phyloP scores from a whole-genome alignment of 2,329 filamentous ascomycete genomes.

The Claviceps sp. region DNA sequence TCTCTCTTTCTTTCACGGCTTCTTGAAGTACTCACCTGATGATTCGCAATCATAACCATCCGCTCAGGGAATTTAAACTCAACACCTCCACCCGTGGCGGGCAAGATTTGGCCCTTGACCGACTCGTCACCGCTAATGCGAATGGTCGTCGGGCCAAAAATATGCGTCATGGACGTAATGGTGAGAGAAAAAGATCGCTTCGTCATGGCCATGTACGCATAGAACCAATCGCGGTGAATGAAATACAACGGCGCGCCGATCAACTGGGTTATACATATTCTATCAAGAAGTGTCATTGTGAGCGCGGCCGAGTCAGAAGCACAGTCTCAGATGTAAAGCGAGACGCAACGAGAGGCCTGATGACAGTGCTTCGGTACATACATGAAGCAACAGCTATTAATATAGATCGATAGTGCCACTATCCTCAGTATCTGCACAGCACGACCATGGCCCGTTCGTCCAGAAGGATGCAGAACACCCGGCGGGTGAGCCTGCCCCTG shows the following conservation, averaged over 20 bases:
- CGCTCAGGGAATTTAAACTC: slow-evolving; percentile 71
- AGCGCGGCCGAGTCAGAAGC: background rate
- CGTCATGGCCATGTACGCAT: slow-evolving; percentile 76
- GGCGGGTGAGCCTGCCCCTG: slow-evolving; percentile 7
- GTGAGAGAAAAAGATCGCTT: slow-evolving; percentile 73
- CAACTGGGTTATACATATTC: slow-evolving; percentile 58
- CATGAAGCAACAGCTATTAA: slow-evolving; percentile 33
- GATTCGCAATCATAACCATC: slow-evolving; percentile 74
- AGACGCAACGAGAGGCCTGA: background rate
- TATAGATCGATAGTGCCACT: slow-evolving; percentile 38
- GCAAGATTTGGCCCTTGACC: slow-evolving; percentile 59
- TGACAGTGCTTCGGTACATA: slow-evolving; percentile 12
- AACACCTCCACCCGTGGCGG: slow-evolving; percentile 57
- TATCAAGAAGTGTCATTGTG: slow-evolving; percentile 14
- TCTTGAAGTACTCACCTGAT: slow-evolving; percentile 43
- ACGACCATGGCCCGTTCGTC: slow-evolving; percentile 37
- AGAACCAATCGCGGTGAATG: slow-evolving; percentile 63
- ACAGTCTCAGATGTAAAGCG: background rate
- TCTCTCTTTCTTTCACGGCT: background rate
- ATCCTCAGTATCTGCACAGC: slow-evolving; percentile 38
- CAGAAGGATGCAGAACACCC: slow-evolving; percentile 34
- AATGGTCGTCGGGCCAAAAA: slow-evolving; percentile 76
- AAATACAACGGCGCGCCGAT: slow-evolving; percentile 65
- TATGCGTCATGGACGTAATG: slow-evolving; percentile 67
- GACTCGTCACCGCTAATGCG: slow-evolving; percentile 73